Conservation (phyloP, 2,329 filamentous ascomycete genomes). For the Tolypocladium cylindrosporum region DNA sequence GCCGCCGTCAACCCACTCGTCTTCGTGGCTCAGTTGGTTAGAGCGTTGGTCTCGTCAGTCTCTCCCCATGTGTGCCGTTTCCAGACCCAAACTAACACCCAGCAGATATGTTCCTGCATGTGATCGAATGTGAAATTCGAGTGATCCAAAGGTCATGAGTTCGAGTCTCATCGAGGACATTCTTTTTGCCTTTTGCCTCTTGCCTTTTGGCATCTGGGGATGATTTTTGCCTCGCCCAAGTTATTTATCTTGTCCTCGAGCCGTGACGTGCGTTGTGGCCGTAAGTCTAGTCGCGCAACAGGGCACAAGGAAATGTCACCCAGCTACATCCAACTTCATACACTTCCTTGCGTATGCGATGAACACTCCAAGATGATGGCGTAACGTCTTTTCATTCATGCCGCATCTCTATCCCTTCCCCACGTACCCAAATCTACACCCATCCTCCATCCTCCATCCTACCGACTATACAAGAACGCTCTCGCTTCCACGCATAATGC, state of each 20-base stretch:
- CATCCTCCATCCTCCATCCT: background rate
- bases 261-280: no score
- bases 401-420: background rate
- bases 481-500: background rate
- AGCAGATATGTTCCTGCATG: background rate
- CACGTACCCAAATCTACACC: background rate
- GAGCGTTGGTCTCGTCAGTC: conserved; percentile 2
- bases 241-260: no score
- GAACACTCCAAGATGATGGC: background rate
- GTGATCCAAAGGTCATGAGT: conserved; percentile 36
- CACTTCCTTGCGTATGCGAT: background rate
- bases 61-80: conserved; percentile 7
- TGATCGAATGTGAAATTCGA: conserved; percentile 17
- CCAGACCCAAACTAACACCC: conserved; percentile 4
- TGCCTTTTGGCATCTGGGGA: background rate
- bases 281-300: no score
- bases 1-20: background rate
- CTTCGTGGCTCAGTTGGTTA: background rate
- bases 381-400: background rate
- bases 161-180: conserved; percentile 37
- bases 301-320: no score
- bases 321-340: no score
- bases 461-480: background rate
- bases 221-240: background rate
- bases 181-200: background rate